Evolutionary conservation across 2,329 filamentous ascomycete species (phyloP), one percentile per base, ranked within the genome.

Genomic region (Aureobasidium sp.): DNA sequence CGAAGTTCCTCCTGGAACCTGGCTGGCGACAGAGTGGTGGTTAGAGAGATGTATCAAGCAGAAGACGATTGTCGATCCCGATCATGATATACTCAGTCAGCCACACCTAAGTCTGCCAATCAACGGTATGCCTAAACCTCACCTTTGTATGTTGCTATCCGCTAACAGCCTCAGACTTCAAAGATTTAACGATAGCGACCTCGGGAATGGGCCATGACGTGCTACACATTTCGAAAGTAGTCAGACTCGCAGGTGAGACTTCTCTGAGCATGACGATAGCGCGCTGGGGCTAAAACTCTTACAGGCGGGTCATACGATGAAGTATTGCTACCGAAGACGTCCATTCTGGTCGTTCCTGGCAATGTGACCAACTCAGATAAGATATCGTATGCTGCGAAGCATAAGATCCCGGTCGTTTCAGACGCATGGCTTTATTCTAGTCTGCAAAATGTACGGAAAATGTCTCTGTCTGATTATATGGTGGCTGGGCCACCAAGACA

Each of bases 171-270:
- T 37, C 29, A 69, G 88, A 82, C 0, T 93, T 96, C 67, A 74
- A 81, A 10, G 77, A 75, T n/a, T 74, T 96, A 64, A 82, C 79
- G 11, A 81, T 97, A 60, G 90, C 87, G 71, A 90, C 88, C 1
- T 90, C 91, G 2, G 89, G 87, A 15, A 96, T 97, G 45, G 88
- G 89, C 8, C 86, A 96, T 59, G 90, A 96, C 67, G 80, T 96
- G 10, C 80, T 93, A 65, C 94, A 97, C 72, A 79, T 96, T 33
- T 86, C 88, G 23, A 91, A 90, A 72, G 79, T 87, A 2, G 80
- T 95, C 27, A 80, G 79, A 38, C 81, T 95, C 62, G 80, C 95
- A 62, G 91, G 81, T 81, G 71, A 66, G 74, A 23, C 21, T 5
- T 27, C 8, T 11, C 17, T 38, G 1, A 3, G 3, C 9, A 2